A percentile compares a stretch with the other conserved stretches of the same genome.
These are phyloP conservation scores for Dactylellina sp. DNA, from an alignment of 2,329 filamentous ascomycete species.

Conservation along the genomic window DNA sequence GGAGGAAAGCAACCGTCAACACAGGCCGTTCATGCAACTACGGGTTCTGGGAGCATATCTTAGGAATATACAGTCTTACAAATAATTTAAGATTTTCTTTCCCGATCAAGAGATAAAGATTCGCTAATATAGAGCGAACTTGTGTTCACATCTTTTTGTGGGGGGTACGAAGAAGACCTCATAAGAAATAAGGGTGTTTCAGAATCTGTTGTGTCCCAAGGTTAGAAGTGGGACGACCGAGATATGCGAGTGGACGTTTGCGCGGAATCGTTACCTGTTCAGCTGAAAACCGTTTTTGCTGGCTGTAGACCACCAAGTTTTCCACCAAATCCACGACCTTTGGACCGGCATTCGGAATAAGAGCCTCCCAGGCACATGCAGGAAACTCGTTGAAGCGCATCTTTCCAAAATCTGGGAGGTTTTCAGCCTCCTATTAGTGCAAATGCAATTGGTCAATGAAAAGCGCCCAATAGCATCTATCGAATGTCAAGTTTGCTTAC, in stretches of 20 bases:
- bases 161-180: constrained; percentile 26
- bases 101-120: too few species aligned
- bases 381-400: constrained; percentile 82
- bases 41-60: neutral
- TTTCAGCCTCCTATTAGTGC: constrained; percentile 69
- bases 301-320: constrained; percentile 79
- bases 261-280: constrained; percentile 65
- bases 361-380: constrained; percentile 73
- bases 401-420: constrained; percentile 87
- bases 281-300: constrained; percentile 74
- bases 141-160: constrained; percentile 2
- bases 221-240: constrained; percentile 60
- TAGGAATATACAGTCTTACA: neutral
- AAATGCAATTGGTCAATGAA: constrained; percentile 21
- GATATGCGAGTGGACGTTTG: constrained; percentile 7
- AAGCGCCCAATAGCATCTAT: constrained; percentile 11
- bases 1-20: neutral
- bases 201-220: constrained; percentile 60
- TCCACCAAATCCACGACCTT: constrained; percentile 75
- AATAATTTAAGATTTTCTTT: neutral
- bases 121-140: neutral
- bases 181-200: constrained; percentile 61
- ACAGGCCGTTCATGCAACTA: neutral
- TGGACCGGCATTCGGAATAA: constrained; percentile 73
- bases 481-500: constrained; percentile 64